phyloP scores from a whole-genome alignment of 2,329 filamentous ascomycete species.

The Periglandula ipomoeae region DNA sequence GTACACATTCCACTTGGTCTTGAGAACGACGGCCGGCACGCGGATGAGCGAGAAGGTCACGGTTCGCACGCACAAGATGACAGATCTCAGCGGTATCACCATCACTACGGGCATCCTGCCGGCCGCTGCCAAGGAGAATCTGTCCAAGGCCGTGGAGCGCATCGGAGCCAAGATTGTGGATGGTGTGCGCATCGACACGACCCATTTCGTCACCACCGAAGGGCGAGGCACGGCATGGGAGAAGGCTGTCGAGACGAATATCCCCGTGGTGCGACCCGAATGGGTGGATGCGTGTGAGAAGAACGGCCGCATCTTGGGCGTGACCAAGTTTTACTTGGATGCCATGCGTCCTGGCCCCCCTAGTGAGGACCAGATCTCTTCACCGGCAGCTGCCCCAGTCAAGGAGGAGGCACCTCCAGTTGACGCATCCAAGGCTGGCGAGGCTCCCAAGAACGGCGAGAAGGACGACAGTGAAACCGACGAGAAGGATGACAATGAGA shows the following conservation, averaged over 20 bases:
- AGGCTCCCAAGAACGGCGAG: slow-evolving; percentile 15
- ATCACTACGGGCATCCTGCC: slow-evolving; percentile 86
- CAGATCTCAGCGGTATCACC: slow-evolving; percentile 88
- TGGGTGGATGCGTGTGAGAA: slow-evolving; percentile 97
- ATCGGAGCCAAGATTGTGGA: slow-evolving; percentile 92
- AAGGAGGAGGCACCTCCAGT: slow-evolving; percentile 17
- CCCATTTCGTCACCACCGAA: slow-evolving; percentile 95
- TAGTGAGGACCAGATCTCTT: slow-evolving; percentile 20
- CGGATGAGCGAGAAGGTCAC: slow-evolving; percentile 73
- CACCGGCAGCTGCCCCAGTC: slow-evolving; percentile 21
- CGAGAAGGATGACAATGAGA: slow-evolving; percentile 14
- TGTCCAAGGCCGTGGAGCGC: slow-evolving; percentile 67
- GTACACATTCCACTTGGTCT: slow-evolving; percentile 87
- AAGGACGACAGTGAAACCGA: slow-evolving; percentile 12
- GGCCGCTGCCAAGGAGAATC: slow-evolving; percentile 58
- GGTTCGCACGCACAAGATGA: slow-evolving; percentile 97
- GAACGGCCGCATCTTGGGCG: slow-evolving; percentile 84
- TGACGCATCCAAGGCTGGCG: slow-evolving; percentile 19
- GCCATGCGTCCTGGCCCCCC: slow-evolving; percentile 47
- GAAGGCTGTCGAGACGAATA: slow-evolving; percentile 95
- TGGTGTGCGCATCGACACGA: slow-evolving; percentile 88
- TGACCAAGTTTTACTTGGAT: slow-evolving; percentile 92
- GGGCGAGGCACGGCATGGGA: slow-evolving; percentile 87
- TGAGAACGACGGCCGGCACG: slow-evolving; percentile 85
- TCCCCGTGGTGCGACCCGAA: slow-evolving; percentile 91